Percentiles rank a stretch among this genome's conserved stretches.
These are phyloP conservation scores for Dictyostelium capitatum DNA, from an alignment of 78 protist genomes.

Conservation along the genomic window DNA sequence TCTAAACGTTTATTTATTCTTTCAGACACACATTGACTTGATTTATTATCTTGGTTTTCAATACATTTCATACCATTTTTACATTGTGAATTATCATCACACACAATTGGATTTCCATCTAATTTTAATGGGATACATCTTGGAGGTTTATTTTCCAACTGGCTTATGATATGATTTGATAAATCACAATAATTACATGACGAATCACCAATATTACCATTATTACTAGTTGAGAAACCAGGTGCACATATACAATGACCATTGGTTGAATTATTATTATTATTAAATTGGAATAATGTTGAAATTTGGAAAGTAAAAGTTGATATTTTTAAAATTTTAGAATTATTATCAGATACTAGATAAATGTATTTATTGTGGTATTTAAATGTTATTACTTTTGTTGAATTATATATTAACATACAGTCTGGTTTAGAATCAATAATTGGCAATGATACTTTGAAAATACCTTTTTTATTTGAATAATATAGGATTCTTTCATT, in stretches of 20 bases:
- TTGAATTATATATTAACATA: not conserved
- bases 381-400: not conserved
- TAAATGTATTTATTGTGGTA: not conserved
- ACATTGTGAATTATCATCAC: not conserved
- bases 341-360: not conserved
- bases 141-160: not conserved
- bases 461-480: not conserved
- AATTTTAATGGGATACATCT: slow-evolving; percentile 5
- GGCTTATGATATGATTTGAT: not conserved
- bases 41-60: not conserved
- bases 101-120: not conserved
- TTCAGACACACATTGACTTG: not conserved
- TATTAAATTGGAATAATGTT: not conserved
- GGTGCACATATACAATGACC: slow-evolving; percentile 12
- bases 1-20: too few relatives aligned
- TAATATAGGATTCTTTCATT: not conserved
- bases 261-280: not conserved
- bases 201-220: too few relatives aligned
- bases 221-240: not conserved
- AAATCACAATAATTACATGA: not conserved
- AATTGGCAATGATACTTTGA: not conserved
- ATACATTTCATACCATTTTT: not conserved
- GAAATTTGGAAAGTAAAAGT: not conserved
- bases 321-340: not conserved
- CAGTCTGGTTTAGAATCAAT: not conserved